phyloP scores from a whole-genome alignment of 768 basidiomycete species.

The Daedaleopsis sinensis region DNA sequence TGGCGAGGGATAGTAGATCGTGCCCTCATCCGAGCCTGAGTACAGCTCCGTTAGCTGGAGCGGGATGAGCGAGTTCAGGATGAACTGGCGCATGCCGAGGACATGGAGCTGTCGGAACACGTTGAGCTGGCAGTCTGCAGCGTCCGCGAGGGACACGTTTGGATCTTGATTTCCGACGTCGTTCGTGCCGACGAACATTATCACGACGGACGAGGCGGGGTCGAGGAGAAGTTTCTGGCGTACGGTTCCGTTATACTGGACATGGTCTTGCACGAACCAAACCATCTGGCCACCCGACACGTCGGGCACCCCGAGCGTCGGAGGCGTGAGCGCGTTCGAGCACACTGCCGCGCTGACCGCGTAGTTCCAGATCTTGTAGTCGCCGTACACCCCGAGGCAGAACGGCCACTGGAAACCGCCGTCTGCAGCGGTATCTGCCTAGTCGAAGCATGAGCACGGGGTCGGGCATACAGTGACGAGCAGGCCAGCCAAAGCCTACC shows the following conservation, averaged over 20 bases:
- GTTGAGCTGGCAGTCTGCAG: slow-evolving; percentile 54
- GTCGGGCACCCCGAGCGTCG: slow-evolving; percentile 55
- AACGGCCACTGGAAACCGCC: slow-evolving; percentile 59
- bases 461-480: too few species aligned
- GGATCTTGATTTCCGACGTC: slow-evolving; percentile 53
- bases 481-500: not conserved
- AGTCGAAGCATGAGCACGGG: not conserved
- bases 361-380: slow-evolving; percentile 51
- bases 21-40: slow-evolving; percentile 25
- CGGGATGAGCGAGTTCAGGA: slow-evolving; percentile 22
- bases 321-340: slow-evolving; percentile 60
- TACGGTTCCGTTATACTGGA: slow-evolving; percentile 52
- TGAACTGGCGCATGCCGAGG: slow-evolving; percentile 60
- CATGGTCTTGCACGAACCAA: slow-evolving; percentile 38
- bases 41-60: slow-evolving; percentile 30
- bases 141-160: slow-evolving; percentile 56
- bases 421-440: slow-evolving; percentile 21
- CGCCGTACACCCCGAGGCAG: slow-evolving; percentile 54
- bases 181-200: slow-evolving; percentile 56
- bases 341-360: slow-evolving; percentile 63
- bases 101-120: slow-evolving; percentile 57
- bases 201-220: not conserved
- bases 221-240: not conserved
- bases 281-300: slow-evolving; percentile 43
- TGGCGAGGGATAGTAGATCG: slow-evolving; percentile 29